Evolutionary conservation across 129 eudicot genomes (phyloP), one percentile per base, ranked within the genome.

Genomic region (Cynara cardunculus): DNA sequence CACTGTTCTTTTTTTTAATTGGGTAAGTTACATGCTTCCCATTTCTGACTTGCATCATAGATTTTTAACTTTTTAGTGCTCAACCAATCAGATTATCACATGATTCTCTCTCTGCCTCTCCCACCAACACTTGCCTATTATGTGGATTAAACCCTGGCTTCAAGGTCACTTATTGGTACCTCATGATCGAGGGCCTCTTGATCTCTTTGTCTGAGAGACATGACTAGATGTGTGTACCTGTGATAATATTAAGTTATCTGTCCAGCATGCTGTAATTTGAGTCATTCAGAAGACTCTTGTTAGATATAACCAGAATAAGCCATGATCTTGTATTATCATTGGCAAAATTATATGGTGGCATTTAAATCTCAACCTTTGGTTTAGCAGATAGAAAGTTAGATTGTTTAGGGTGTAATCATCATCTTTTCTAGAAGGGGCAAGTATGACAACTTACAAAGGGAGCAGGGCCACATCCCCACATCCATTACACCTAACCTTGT

Each of bases 401-500:
- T 30, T 32, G 22, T 27, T 46, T 27, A 3, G 22, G 53, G 76
- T 53, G 65, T 69, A 78, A 78, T 78, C 75, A 46, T 46, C 30
- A 69, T 71, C 62, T 80, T 80, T 49, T 71, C 39, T 69, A 35
- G 64, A 72, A 30, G 78, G 39, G 77, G 21, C 49, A 80, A 80
- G 22, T 59, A 80, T 72, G 84, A 72, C 77, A 72, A 71, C 83
- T 31, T 71, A 80, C 83, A 80, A 69, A 80, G 77, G 65, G 66
- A 37, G 28, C 67, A 78, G 34, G 62, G 77, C 71, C 59, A 59
- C 83, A 53, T 80, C 77, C 64, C 78, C 73, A 80, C 84, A 72
- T 64, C 72, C 30, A 37, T 80, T 80, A 73, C 41, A 81, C 79
- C 41, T 61, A 59, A 81, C 16, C 67, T 35, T 73, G 74, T 62